phyloP scores from a whole-genome alignment of 2,329 filamentous ascomycete species.

The Claviceps monticola region DNA sequence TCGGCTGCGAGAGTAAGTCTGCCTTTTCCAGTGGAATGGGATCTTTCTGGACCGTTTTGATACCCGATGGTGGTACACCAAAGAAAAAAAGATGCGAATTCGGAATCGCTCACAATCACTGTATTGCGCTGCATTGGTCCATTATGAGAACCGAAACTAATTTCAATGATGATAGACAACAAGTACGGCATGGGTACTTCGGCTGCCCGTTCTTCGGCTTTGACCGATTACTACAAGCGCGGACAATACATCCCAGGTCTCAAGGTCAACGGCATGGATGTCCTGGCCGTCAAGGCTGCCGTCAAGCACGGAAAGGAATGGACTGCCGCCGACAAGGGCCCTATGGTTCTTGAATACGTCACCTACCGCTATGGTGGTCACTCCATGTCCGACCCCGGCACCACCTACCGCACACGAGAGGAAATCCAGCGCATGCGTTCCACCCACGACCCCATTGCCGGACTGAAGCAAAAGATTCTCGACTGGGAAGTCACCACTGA shows the following conservation, averaged over 20 bases:
- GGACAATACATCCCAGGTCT: constrained; percentile 98
- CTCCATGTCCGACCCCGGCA: constrained; percentile 99
- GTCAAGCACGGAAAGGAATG: constrained; percentile 89
- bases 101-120: no score
- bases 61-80: no score
- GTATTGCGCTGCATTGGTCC: no score
- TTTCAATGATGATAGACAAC: constrained; percentile 55
- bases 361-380: constrained; percentile 99
- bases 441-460: constrained; percentile 95
- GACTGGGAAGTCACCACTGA: constrained; percentile 88
- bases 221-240: constrained; percentile 99
- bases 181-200: constrained; percentile 99
- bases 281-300: constrained; percentile 92
- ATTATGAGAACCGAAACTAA: background rate
- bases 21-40: no score
- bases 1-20: constrained; percentile 89
- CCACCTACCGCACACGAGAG: constrained; percentile 97
- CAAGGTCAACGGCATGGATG: constrained; percentile 99
- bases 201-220: constrained; percentile 79
- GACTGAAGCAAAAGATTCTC: constrained; percentile 93
- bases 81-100: no score
- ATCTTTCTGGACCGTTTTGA: no score
- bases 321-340: constrained; percentile 70
- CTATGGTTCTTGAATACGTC: constrained; percentile 94
- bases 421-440: constrained; percentile 99